Percentiles rank a stretch among this genome's conserved stretches.
Evolutionary conservation across 2,329 filamentous ascomycete genomes (phyloP).

Genomic region (Epichloe scottii): DNA sequence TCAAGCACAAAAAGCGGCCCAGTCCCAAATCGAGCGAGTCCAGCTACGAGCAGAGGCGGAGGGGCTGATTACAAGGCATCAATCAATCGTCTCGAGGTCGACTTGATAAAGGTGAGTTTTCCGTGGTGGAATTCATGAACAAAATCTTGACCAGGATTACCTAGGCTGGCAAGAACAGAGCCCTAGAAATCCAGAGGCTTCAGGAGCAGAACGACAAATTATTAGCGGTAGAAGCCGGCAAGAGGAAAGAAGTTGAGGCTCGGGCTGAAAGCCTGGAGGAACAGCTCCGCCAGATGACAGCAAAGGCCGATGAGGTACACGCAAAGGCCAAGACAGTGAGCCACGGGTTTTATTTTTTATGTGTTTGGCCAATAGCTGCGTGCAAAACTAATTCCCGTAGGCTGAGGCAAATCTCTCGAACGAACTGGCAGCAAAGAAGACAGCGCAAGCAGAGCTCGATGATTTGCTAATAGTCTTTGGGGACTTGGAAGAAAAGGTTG

Average conservation of each 20-base stretch:
- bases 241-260: conserved; percentile 14
- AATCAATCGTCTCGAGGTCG: conserved; percentile 48
- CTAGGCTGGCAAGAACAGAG: conserved; percentile 46
- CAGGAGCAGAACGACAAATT: conserved; percentile 25
- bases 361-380: background rate
- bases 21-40: conserved; percentile 36
- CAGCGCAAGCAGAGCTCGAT: conserved; percentile 61
- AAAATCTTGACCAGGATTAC: background rate
- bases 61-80: conserved; percentile 49
- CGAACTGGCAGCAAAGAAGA: conserved; percentile 49
- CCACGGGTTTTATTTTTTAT: background rate
- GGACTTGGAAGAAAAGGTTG: conserved; percentile 66
- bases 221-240: conserved; percentile 24
- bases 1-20: conserved; percentile 32
- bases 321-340: conserved; percentile 16
- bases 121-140: background rate
- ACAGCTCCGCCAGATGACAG: conserved; percentile 13
- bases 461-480: conserved; percentile 72
- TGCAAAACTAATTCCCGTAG: conserved; percentile 11
- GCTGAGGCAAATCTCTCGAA: conserved; percentile 17
- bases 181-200: conserved; percentile 45
- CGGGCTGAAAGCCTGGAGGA: conserved; percentile 15
- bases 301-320: conserved; percentile 11
- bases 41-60: conserved; percentile 44
- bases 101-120: conserved; percentile 42